Conservation (phyloP, 1,284 basidiomycete species). For the Fomes fomentarius region DNA sequence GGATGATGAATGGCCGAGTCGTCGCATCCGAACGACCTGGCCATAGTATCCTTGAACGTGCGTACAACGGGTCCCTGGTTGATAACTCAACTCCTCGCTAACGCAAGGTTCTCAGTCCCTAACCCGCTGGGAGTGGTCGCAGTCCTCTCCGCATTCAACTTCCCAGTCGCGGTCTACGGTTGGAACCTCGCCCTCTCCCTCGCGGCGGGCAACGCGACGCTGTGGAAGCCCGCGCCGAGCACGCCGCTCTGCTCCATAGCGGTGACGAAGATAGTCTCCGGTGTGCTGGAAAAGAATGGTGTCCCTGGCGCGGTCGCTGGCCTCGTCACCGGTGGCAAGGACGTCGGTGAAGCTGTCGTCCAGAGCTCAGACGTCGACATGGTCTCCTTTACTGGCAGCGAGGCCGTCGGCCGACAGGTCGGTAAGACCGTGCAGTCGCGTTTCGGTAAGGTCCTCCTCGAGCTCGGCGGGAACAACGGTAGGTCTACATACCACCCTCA, state of each 20-base stretch:
- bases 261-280: conserved; percentile 81
- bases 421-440: conserved; percentile 79
- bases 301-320: conserved; percentile 84
- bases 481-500: conserved; percentile 8
- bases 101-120: too few relatives aligned
- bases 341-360: conserved; percentile 80
- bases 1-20: conserved; percentile 90
- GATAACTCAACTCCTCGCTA: too few relatives aligned
- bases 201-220: conserved; percentile 88
- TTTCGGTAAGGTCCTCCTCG: conserved; percentile 86
- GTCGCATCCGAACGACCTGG: conserved; percentile 88
- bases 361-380: conserved; percentile 76
- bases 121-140: conserved; percentile 94
- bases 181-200: conserved; percentile 93
- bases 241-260: conserved; percentile 91
- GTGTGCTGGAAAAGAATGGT: conserved; percentile 81
- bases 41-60: conserved; percentile 88
- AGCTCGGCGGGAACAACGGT: conserved; percentile 97
- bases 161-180: conserved; percentile 90
- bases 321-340: conserved; percentile 83
- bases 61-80: too few relatives aligned
- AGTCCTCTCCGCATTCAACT: conserved; percentile 92
- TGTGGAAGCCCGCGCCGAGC: conserved; percentile 94
- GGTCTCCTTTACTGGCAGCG: conserved; percentile 95
- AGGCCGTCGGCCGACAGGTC: conserved; percentile 83